Conservation (phyloP, 2,329 filamentous ascomycete species). For the Sporothrix brunneoviolacea region DNA sequence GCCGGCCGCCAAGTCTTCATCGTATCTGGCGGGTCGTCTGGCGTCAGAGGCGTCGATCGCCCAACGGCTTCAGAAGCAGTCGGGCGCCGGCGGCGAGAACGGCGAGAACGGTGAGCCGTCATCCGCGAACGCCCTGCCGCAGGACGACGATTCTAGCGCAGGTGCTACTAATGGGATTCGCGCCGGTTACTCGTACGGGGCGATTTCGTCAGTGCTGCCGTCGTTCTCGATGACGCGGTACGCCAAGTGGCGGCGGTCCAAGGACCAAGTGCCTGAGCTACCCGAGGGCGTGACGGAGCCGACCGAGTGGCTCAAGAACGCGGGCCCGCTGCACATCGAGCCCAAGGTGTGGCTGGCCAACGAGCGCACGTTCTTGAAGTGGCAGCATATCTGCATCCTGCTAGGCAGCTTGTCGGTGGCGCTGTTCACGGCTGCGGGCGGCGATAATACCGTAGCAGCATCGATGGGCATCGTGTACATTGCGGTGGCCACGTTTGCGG, state of each 20-base stretch:
- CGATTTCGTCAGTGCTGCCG: conserved; percentile 68
- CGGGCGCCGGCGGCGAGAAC: conserved; percentile 23
- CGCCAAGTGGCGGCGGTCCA: conserved; percentile 49
- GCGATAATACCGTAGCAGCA: conserved; percentile 68
- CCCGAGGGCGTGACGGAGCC: conserved; percentile 88
- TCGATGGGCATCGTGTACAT: conserved; percentile 79
- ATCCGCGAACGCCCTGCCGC: conserved; percentile 12
- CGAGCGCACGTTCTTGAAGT: conserved; percentile 96
- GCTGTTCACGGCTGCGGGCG: conserved; percentile 75
- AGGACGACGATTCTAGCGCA: conserved; percentile 13
- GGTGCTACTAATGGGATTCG: conserved; percentile 10
- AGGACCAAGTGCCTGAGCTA: conserved; percentile 43
- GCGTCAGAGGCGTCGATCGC: conserved; percentile 22
- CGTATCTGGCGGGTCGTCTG: conserved; percentile 52
- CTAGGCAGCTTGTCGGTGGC: conserved; percentile 77
- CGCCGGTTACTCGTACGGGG: conserved; percentile 36
- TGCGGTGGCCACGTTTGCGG: conserved; percentile 72
- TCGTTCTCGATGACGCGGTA: conserved; percentile 78
- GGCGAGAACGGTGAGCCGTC: conserved; percentile 18
- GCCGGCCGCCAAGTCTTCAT: conserved; percentile 52
- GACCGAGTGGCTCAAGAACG: conserved; percentile 86
- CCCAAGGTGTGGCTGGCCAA: conserved; percentile 99
- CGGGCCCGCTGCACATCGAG: conserved; percentile 85
- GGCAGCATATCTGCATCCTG: conserved; percentile 90
- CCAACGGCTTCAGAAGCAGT: conserved; percentile 4